Evolutionary conservation across 805 yeast species (phyloP).

Genomic region (Priceomyces medius): DNA sequence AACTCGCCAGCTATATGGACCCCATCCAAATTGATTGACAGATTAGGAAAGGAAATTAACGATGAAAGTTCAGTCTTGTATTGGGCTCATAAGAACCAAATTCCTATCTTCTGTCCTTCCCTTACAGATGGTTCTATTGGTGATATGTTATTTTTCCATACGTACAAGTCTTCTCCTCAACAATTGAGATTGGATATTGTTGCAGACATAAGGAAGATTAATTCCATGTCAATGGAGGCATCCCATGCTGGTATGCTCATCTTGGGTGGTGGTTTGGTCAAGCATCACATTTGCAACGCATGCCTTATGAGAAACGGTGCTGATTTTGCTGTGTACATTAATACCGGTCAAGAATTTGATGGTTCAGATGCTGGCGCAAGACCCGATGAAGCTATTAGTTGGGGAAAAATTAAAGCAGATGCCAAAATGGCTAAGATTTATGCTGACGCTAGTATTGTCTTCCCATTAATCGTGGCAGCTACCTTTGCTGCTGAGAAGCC

Average conservation of each 20-base stretch:
- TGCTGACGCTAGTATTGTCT: conserved; percentile 91
- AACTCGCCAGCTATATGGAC: conserved; percentile 78
- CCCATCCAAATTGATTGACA: conserved; percentile 87
- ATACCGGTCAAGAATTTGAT: conserved; percentile 98
- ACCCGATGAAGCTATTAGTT: conserved; percentile 97
- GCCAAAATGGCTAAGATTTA: conserved; percentile 90
- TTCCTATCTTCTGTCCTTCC: conserved; percentile 97
- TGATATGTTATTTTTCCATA: conserved; percentile 98
- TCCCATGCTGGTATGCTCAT: conserved; percentile 92
- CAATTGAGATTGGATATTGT: conserved; percentile 91
- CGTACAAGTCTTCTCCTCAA: conserved; percentile 89
- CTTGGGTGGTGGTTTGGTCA: conserved; percentile 93
- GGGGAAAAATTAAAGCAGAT: conserved; percentile 98
- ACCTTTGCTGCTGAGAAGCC: conserved; percentile 70
- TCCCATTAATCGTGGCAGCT: conserved; percentile 96
- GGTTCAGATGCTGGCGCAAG: conserved; percentile 99
- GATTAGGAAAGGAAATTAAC: conserved; percentile 92
- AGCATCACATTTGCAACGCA: conserved; percentile 97
- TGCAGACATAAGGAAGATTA: conserved; percentile 86
- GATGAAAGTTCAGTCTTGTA: conserved; percentile 91
- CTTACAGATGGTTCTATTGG: conserved; percentile 98
- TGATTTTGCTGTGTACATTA: conserved; percentile 93
- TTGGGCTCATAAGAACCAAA: conserved; percentile 97
- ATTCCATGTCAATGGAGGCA: conserved; percentile 94
- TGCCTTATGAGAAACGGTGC: conserved; percentile 99